phyloP scores from a whole-genome alignment of 352 stramenopile genomes.

The Phytopythium litorale region DNA sequence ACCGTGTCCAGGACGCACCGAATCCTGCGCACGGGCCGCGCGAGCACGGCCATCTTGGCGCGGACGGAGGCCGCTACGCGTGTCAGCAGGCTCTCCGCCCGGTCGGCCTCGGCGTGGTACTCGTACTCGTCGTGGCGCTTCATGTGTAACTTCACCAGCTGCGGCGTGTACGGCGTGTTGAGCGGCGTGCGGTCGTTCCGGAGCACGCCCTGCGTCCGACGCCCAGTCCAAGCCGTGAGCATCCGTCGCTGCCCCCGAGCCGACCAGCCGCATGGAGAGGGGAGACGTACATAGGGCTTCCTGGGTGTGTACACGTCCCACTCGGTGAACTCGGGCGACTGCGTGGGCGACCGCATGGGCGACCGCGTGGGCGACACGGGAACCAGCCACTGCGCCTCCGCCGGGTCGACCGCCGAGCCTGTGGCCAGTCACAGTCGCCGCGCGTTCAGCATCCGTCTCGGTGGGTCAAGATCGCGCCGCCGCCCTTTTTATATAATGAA shows the following conservation, averaged over 20 bases:
- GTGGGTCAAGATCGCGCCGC: background rate
- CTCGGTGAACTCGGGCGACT: slow-evolving; percentile 38
- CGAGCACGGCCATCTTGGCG: slow-evolving; percentile 32
- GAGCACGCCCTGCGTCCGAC: slow-evolving; percentile 34
- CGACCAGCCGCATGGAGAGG: no score
- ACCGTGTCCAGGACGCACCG: slow-evolving; percentile 17
- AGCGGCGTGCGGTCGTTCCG: slow-evolving; percentile 75
- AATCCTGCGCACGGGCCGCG: slow-evolving; percentile 46
- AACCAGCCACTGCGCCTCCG: slow-evolving; percentile 15
- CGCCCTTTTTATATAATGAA: slow-evolving; percentile 5
- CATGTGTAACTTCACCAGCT: slow-evolving; percentile 80
- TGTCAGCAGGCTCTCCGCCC: slow-evolving; percentile 19
- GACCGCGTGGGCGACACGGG: slow-evolving; percentile 10
- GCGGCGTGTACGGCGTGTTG: slow-evolving; percentile 82
- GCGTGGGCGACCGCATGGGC: slow-evolving; percentile 4
- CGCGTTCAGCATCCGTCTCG: background rate
- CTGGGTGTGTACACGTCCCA: slow-evolving; percentile 52
- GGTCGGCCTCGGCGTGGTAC: slow-evolving; percentile 24
- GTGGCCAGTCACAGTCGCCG: background rate
- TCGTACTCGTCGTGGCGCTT: slow-evolving; percentile 57
- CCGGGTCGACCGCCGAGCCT: background rate
- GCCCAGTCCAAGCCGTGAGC: background rate
- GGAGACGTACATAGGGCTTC: slow-evolving; percentile 21
- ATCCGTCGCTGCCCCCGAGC: no score
- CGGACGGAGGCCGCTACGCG: slow-evolving; percentile 34